Percentiles rank a stretch among this genome's conserved stretches.
phyloP scores from a whole-genome alignment of 257 asterid species.

The Salvia rosmarinus region DNA sequence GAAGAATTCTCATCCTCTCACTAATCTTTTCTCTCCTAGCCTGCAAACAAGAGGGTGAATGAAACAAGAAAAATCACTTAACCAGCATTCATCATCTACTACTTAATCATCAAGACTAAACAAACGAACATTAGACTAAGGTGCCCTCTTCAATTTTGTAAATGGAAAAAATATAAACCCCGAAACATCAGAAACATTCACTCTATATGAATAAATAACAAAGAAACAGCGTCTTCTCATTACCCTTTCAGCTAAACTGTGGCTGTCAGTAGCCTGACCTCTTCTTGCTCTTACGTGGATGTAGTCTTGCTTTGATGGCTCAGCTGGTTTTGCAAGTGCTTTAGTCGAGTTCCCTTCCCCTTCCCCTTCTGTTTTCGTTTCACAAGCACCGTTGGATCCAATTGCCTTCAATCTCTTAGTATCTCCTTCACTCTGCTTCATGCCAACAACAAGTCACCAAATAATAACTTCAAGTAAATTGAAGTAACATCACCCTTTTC shows the following conservation, averaged over 20 bases:
- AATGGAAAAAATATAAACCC: not conserved
- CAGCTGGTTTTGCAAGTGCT: slow-evolving; percentile 46
- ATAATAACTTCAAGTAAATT: slow-evolving; percentile 1
- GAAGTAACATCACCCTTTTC: not conserved
- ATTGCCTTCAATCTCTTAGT: slow-evolving; percentile 46
- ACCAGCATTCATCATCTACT: slow-evolving; percentile 3
- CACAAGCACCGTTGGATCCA: slow-evolving; percentile 39
- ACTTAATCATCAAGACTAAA: slow-evolving; percentile 26
- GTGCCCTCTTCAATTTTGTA: not conserved
- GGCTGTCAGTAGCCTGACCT: slow-evolving; percentile 79
- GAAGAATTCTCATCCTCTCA: slow-evolving; percentile 71
- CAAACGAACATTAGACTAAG: not conserved
- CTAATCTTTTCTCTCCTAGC: slow-evolving; percentile 72
- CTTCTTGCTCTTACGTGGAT: slow-evolving; percentile 75
- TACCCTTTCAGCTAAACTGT: slow-evolving; percentile 79
- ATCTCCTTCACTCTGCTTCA: slow-evolving; percentile 50
- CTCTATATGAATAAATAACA: slow-evolving; percentile 3
- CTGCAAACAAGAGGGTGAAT: slow-evolving; percentile 44
- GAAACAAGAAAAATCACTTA: slow-evolving; percentile 20
- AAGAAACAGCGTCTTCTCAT: slow-evolving; percentile 17
- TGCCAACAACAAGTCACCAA: slow-evolving; percentile 24
- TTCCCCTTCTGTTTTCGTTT: slow-evolving; percentile 43
- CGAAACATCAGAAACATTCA: slow-evolving; percentile 1
- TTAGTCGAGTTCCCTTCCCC: slow-evolving; percentile 52
- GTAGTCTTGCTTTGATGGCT: slow-evolving; percentile 62